Evolutionary conservation across 1,284 basidiomycete species (phyloP).

Genomic region (Leccinum angustisporum): DNA sequence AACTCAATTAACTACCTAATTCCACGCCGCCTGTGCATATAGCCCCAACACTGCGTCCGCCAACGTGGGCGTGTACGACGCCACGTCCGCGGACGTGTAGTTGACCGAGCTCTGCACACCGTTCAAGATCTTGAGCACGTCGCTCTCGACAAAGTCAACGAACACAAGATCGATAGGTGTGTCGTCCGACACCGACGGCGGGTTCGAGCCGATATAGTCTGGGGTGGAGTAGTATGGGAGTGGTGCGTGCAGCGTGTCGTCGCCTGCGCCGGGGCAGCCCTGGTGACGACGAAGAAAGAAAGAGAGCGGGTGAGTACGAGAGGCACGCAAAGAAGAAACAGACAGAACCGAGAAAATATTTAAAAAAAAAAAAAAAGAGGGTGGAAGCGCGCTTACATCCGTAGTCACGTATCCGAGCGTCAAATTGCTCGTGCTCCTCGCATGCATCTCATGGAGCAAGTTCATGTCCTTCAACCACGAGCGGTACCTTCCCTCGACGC

Average conservation of each 20-base stretch:
- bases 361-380: not conserved
- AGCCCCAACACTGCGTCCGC: slow-evolving; percentile 54
- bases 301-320: not conserved
- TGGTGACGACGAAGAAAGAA: slow-evolving; percentile 21
- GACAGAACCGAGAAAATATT: not conserved
- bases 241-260: slow-evolving; percentile 62
- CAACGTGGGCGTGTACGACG: slow-evolving; percentile 50
- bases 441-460: slow-evolving; percentile 24
- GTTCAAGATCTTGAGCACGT: slow-evolving; percentile 58
- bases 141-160: slow-evolving; percentile 59
- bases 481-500: slow-evolving; percentile 51
- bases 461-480: slow-evolving; percentile 60
- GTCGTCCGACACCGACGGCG: slow-evolving; percentile 49
- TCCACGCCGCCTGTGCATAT: slow-evolving; percentile 64
- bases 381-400: slow-evolving; percentile 47
- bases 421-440: slow-evolving; percentile 40
- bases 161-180: slow-evolving; percentile 69
- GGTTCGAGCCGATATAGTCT: slow-evolving; percentile 56
- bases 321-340: not conserved
- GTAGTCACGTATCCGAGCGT: slow-evolving; percentile 74
- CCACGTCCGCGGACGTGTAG: slow-evolving; percentile 53
- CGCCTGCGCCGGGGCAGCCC: slow-evolving; percentile 71
- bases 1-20: slow-evolving; percentile 29
- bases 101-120: slow-evolving; percentile 47
- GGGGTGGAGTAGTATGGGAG: slow-evolving; percentile 54